phyloP scores from a whole-genome alignment of 208 protist species.

The Trypanosoma rangeli region DNA sequence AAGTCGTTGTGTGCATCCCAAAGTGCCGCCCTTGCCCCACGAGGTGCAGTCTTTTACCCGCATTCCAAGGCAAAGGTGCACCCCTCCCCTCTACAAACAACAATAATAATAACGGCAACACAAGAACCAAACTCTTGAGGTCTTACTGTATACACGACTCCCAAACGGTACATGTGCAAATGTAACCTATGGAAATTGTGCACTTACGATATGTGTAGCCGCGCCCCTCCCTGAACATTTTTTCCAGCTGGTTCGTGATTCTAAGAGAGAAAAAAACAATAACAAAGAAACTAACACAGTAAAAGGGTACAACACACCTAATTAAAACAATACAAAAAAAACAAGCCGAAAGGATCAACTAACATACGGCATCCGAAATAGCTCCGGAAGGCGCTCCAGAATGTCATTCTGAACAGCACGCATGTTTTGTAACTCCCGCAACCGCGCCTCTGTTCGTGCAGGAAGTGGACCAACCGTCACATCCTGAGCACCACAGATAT shows the following conservation, averaged over 20 bases:
- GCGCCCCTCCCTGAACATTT: no score
- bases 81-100: not conserved
- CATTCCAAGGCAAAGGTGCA: not conserved
- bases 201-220: no score
- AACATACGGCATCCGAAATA: conserved; percentile 39
- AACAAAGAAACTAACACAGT: not conserved
- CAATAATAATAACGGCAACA: conserved; percentile 13
- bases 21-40: no score
- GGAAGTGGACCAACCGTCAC: not conserved
- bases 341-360: not conserved
- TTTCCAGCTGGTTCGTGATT: no score
- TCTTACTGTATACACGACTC: not conserved
- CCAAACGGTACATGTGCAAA: no score
- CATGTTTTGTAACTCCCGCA: conserved; percentile 38
- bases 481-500: conserved; percentile 7
- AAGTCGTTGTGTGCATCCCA: no score
- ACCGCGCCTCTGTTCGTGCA: conserved; percentile 13
- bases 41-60: no score
- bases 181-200: no score
- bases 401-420: conserved; percentile 36
- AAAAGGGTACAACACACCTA: not conserved
- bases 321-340: no score
- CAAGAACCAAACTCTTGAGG: conserved; percentile 12
- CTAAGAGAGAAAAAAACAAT: not conserved
- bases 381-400: conserved; percentile 35